Conservation (phyloP, 345 rosid species). For the Boechera divaricarpa region DNA sequence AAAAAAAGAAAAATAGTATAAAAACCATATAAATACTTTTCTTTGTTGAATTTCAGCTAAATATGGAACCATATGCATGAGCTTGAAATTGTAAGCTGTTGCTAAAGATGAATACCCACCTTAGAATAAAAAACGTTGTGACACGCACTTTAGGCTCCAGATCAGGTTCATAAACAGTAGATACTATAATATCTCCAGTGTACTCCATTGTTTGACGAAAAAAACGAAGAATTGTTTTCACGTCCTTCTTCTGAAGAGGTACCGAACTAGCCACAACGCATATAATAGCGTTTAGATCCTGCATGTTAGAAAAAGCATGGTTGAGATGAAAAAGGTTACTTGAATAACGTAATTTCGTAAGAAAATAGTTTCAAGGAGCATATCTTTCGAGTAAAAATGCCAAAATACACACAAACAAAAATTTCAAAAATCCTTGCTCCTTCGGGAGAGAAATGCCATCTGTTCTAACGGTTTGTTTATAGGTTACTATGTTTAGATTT, state of each 20-base stretch:
- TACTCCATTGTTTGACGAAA: constrained; percentile 70
- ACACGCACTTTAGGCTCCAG: constrained; percentile 63
- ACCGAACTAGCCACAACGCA: constrained; percentile 70
- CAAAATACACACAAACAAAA: neutral
- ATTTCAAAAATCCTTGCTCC: neutral
- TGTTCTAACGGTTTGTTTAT: neutral
- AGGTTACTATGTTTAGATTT: neutral
- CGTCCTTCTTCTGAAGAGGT: constrained; percentile 51
- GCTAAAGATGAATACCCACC: constrained; percentile 54
- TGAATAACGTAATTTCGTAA: constrained; percentile 4
- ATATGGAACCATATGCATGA: constrained; percentile 7
- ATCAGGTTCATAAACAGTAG: constrained; percentile 64
- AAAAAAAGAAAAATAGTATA: neutral
- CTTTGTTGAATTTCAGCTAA: neutral
- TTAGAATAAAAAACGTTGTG: constrained; percentile 67
- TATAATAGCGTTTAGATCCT: constrained; percentile 70
- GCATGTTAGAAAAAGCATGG: constrained; percentile 28
- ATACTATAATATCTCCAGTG: constrained; percentile 63
- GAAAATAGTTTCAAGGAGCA: constrained; percentile 4
- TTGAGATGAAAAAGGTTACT: constrained; percentile 7
- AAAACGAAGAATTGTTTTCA: constrained; percentile 55
- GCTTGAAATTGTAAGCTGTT: neutral
- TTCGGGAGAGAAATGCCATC: constrained; percentile 4
- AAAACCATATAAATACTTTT: neutral
- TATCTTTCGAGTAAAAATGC: constrained; percentile 3